Conservation (phyloP, 495 filamentous ascomycete species). For the Letharia columbiana region DNA sequence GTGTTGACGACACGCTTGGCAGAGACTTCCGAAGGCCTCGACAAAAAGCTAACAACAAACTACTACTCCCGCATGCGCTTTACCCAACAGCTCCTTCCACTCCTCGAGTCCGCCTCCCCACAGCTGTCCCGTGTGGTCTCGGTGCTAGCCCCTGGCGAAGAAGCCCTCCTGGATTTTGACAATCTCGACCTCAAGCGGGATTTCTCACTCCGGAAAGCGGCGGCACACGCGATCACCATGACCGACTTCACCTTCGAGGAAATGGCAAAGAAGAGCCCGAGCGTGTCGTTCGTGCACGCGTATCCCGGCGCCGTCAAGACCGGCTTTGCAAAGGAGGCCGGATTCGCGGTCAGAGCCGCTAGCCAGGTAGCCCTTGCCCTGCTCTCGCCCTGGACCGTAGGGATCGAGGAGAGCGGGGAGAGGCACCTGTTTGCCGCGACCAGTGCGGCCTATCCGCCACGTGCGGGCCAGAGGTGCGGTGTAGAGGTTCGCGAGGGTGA, state of each 20-base stretch:
- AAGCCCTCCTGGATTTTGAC: neutral
- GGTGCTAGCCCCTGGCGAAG: constrained; percentile 15
- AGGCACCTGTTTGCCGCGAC: constrained; percentile 40
- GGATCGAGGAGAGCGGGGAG: constrained; percentile 36
- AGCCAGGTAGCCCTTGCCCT: constrained; percentile 20
- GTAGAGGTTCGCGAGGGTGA: constrained; percentile 15
- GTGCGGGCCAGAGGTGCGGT: constrained; percentile 12
- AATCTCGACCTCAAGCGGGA: constrained; percentile 11
- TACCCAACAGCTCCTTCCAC: constrained; percentile 18
- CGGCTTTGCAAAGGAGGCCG: constrained; percentile 27
- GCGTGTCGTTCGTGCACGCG: constrained; percentile 15
- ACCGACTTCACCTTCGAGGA: constrained; percentile 17
- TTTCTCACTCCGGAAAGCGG: constrained; percentile 5
- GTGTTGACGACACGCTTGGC: neutral
- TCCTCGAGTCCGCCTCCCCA: constrained; percentile 8
- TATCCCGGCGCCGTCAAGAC: constrained; percentile 19
- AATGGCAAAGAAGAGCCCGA: constrained; percentile 6
- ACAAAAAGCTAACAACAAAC: constrained; percentile 11
- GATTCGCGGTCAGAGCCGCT: constrained; percentile 15
- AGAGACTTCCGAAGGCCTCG: constrained; percentile 19
- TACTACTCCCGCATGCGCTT: constrained; percentile 22
- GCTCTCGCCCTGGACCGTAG: constrained; percentile 27
- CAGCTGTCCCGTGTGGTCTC: constrained; percentile 20
- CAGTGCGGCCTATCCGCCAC: constrained; percentile 33
- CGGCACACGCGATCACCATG: constrained; percentile 14